phyloP scores from a whole-genome alignment of 1,284 basidiomycete species.

The Ceratobasidium sp. region DNA sequence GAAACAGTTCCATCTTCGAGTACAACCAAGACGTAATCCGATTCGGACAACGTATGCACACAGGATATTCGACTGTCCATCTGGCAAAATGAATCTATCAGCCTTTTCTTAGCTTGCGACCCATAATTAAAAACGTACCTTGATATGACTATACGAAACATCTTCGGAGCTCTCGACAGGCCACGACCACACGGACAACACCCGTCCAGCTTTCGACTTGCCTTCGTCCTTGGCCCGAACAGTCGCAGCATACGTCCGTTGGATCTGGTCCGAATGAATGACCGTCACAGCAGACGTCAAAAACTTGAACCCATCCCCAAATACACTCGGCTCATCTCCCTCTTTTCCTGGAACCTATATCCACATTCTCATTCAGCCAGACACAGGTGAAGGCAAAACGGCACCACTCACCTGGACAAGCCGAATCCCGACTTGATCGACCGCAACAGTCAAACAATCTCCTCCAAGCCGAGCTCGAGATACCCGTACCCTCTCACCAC shows the following conservation, averaged over 20 bases:
- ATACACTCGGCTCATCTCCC: background rate
- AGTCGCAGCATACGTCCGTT: constrained; percentile 14
- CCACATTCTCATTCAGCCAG: background rate
- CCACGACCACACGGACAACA: constrained; percentile 7
- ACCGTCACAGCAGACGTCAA: background rate
- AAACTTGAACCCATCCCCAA: constrained; percentile 9
- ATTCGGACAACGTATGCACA: background rate
- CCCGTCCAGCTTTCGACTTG: background rate
- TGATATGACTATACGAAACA: constrained; percentile 6
- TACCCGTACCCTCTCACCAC: background rate
- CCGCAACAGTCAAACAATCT: constrained; percentile 6
- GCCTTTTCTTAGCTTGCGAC: no score
- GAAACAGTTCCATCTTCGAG: constrained; percentile 11
- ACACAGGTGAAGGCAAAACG: background rate
- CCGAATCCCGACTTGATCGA: constrained; percentile 12
- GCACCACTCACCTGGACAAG: constrained; percentile 13
- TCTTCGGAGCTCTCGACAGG: background rate
- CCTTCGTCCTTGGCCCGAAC: background rate
- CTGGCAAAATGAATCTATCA: no score
- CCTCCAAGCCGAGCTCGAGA: background rate
- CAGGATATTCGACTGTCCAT: constrained; percentile 19
- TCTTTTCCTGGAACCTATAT: no score
- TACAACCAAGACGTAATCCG: constrained; percentile 9
- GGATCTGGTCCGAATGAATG: constrained; percentile 24
- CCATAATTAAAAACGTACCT: no score